These are phyloP conservation scores for Ambrosiella cleistominuta DNA, from an alignment of 2,329 filamentous ascomycete species.

Conservation along the genomic window DNA sequence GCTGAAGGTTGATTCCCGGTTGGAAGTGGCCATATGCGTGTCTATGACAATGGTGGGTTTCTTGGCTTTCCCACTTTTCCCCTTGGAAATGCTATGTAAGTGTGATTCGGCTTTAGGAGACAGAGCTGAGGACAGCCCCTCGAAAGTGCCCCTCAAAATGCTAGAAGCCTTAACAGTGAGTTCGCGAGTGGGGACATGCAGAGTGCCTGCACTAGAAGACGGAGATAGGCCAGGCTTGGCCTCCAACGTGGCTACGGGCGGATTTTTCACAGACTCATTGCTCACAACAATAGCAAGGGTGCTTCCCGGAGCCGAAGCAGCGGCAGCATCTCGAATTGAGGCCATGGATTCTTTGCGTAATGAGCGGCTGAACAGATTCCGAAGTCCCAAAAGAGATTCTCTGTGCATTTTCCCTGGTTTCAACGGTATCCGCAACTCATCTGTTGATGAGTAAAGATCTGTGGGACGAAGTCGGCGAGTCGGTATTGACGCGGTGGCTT, in stretches of 20 bases:
- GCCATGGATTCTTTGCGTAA: conserved; percentile 2
- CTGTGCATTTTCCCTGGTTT: conserved; percentile 28
- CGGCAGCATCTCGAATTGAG: neutral
- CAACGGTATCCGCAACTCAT: conserved; percentile 25
- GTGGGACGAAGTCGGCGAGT: conserved; percentile 12
- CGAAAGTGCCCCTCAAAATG: conserved; percentile 24
- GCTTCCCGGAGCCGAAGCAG: neutral
- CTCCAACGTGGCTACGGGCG: neutral
- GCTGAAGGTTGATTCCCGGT: neutral
- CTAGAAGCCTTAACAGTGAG: conserved; percentile 7
- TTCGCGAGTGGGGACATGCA: neutral
- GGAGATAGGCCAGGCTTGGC: neutral
- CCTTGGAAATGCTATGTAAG: conserved; percentile 8
- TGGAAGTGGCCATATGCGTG: conserved; percentile 7
- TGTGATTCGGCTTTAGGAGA: conserved; percentile 4
- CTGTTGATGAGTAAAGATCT: conserved; percentile 8
- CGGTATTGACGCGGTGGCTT: conserved; percentile 4
- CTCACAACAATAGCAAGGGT: neutral
- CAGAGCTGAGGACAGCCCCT: conserved; percentile 21
- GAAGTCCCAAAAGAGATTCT: conserved; percentile 34
- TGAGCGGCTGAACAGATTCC: conserved; percentile 32
- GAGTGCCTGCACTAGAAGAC: neutral
- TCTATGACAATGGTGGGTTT: conserved; percentile 12
- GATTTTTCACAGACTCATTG: neutral
- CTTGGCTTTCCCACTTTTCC: conserved; percentile 8